Evolutionary conservation across 208 protist species (phyloP), one percentile per base, ranked within the genome.

Genomic region (Trypanosoma caninum): DNA sequence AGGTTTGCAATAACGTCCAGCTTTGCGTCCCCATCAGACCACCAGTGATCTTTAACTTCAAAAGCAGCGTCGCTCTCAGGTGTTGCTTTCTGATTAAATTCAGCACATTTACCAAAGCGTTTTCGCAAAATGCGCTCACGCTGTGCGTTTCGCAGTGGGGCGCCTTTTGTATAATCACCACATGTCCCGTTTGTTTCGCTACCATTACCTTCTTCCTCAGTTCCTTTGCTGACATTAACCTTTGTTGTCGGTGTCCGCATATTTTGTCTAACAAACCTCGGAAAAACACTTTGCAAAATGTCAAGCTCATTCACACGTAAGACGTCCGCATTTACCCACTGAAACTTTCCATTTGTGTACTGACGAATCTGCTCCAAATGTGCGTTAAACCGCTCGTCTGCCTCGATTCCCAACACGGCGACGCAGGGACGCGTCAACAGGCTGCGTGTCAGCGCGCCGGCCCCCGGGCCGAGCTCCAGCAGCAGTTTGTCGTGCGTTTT

Each of bases 1-100:
- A 96, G 66, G 75, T 96, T 96, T 10, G 83, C 86, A 13, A 96
- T 59, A 31, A 93, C 89, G 67, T 93, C 87, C 38, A 96, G 70
- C 67, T 91, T 91, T 10, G 84, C 82, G 47, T 91, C 74, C 2
- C 88, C 88, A 48, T 86, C 61, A 4, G 84, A 69, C 85, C 88
- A 95, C 85, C 88, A 91, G 53, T 71, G 73, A 52, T 89, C 60
- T 2, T 59, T 68, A 0, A 91, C 53, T 42, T 77, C 83, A 53
- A 76, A 65, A 2, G 69, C 59, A 18, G 55, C 62, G 34, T 9
- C 13, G 40, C n/a, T 22, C 25, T 23, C 25, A 59, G 65, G 37
- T 37, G 50, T 41, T 45, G 67, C 54, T 52, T 53, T 51, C 51
- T 63, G 54, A 61, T 76, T 64, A 60, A 65, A 42, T 51, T 38